A percentile compares a stretch with the other conserved stretches of the same genome.
These are phyloP conservation scores for Phytophthora sojae DNA, from an alignment of 352 stramenopile species.

Conservation along the genomic window DNA sequence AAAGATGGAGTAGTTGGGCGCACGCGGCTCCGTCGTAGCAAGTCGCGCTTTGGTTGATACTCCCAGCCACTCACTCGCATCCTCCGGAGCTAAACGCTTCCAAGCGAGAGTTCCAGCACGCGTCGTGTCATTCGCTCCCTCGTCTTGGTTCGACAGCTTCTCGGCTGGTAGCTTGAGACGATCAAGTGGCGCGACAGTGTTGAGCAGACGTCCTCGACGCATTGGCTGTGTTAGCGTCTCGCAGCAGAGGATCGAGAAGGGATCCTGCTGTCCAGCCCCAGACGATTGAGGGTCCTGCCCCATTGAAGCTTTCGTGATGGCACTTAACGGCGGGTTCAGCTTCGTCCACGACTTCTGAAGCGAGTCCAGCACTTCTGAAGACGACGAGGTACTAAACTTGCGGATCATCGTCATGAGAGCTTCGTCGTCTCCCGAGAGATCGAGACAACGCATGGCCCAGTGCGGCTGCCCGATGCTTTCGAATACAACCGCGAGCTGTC, in stretches of 20 bases:
- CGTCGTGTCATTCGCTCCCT: slow-evolving; percentile 20
- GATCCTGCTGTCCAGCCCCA: slow-evolving; percentile 45
- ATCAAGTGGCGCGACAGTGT: slow-evolving; percentile 57
- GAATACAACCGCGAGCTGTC: slow-evolving; percentile 54
- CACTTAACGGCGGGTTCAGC: slow-evolving; percentile 63
- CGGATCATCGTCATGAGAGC: slow-evolving; percentile 61
- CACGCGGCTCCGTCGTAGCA: slow-evolving; percentile 61
- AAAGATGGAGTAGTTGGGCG: slow-evolving; percentile 61
- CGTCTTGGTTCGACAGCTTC: slow-evolving; percentile 18
- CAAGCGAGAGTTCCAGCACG: slow-evolving; percentile 61
- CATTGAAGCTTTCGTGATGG: slow-evolving; percentile 45
- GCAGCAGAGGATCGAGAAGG: slow-evolving; percentile 73
- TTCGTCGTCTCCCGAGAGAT: slow-evolving; percentile 75
- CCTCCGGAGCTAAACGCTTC: slow-evolving; percentile 74
- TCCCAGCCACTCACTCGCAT: slow-evolving; percentile 72
- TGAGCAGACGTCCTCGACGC: slow-evolving; percentile 71
- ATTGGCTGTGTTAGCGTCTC: slow-evolving; percentile 65
- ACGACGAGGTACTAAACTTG: slow-evolving; percentile 27
- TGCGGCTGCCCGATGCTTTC: slow-evolving; percentile 60
- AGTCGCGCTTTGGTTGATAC: slow-evolving; percentile 51
- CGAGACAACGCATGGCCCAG: slow-evolving; percentile 67
- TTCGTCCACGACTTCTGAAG: slow-evolving; percentile 64
- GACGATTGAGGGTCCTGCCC: slow-evolving; percentile 19
- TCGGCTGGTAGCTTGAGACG: slow-evolving; percentile 42
- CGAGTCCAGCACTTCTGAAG: slow-evolving; percentile 38